Conservation (phyloP, 148 eudicot species). For the Fagopyrum tataricum region DNA sequence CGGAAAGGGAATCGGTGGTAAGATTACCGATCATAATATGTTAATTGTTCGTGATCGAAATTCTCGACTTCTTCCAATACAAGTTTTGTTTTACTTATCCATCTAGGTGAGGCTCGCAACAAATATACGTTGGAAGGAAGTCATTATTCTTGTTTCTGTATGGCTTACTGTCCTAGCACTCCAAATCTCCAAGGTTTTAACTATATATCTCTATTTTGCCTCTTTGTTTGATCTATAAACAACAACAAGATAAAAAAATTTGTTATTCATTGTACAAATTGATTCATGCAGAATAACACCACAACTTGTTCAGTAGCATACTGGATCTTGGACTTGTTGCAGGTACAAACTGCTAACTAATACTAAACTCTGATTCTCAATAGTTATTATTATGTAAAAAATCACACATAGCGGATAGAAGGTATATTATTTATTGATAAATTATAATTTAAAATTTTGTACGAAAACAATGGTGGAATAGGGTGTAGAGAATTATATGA, state of each 20-base stretch:
- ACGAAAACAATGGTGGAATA: no score
- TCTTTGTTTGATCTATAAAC: neutral
- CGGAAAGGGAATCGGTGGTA: conserved; percentile 7
- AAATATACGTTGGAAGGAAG: conserved; percentile 45
- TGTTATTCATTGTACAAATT: neutral
- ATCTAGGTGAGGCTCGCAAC: conserved; percentile 17
- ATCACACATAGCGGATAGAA: no score
- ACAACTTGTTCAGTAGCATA: conserved; percentile 44
- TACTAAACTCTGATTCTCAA: no score
- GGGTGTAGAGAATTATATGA: no score
- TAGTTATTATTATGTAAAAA: no score
- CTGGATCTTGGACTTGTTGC: conserved; percentile 41
- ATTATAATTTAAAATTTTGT: no score
- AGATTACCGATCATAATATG: conserved; percentile 9
- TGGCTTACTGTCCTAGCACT: conserved; percentile 45
- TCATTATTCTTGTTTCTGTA: conserved; percentile 32
- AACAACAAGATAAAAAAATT: no score
- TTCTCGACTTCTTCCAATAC: neutral
- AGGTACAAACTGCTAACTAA: no score
- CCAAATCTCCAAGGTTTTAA: conserved; percentile 33
- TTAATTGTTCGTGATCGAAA: neutral
- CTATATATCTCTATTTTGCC: neutral
- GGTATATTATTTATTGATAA: no score
- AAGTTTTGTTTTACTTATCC: neutral
- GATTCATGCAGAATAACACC: conserved; percentile 44